Evolutionary conservation across 306 rosid genomes (phyloP).

Genomic region (Cicer cuneatum): DNA sequence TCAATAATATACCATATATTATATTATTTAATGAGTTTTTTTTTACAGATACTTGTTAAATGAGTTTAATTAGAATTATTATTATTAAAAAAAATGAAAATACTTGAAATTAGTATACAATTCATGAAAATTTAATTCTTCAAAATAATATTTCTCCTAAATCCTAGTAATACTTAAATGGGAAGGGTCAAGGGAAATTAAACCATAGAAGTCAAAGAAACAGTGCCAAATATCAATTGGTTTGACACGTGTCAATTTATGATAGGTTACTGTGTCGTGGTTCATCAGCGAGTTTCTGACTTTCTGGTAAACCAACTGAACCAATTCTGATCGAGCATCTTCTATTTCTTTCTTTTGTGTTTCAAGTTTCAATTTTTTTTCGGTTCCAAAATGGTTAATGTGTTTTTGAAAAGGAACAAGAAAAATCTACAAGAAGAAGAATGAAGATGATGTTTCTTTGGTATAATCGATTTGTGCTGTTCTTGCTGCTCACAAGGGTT

Average conservation of each 20-base stretch:
- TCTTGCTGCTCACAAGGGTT: constrained; percentile 50
- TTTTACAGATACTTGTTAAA: no score
- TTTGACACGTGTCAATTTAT: constrained; percentile 35
- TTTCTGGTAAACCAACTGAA: constrained; percentile 13
- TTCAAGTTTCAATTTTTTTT: neutral
- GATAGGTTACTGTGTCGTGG: constrained; percentile 50
- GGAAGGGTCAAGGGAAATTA: neutral
- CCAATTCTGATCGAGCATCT: constrained; percentile 29
- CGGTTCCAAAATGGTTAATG: constrained; percentile 39
- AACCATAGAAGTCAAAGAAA: constrained; percentile 29
- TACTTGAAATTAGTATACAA: no score
- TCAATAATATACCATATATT: no score
- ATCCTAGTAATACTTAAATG: no score
- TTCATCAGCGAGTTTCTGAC: neutral
- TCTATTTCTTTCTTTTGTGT: neutral
- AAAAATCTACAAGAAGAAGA: constrained; percentile 34
- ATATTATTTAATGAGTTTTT: no score
- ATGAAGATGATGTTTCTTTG: constrained; percentile 37
- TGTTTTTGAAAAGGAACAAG: constrained; percentile 22
- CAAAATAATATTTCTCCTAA: no score
- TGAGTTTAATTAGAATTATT: no score
- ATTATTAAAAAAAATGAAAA: no score
- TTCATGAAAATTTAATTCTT: no score
- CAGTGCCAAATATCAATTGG: neutral
- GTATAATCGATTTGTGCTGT: constrained; percentile 44